Evolutionary conservation across 1,284 basidiomycete species (phyloP).

Genomic region (Pseudozyma pruni): DNA sequence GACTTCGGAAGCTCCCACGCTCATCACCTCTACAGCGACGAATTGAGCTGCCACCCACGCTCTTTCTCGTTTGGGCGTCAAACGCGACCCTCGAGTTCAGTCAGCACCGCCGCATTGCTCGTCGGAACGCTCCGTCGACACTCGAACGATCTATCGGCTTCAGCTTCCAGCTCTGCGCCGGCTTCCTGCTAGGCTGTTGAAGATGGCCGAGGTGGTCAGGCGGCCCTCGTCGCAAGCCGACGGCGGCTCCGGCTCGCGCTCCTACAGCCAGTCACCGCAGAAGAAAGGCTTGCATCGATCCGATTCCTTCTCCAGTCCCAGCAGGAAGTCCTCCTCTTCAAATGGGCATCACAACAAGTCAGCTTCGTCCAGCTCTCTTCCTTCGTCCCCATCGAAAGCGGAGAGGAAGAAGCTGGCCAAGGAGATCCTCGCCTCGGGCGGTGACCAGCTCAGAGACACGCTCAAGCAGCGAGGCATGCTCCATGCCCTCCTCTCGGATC

Average conservation of each 20-base stretch:
- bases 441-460: constrained; percentile 30
- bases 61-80: too few species aligned
- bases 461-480: constrained; percentile 62
- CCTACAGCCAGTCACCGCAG: constrained; percentile 40
- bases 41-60: too few species aligned
- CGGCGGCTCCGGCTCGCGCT: constrained; percentile 28
- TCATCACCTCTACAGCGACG: too few species aligned
- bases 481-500: constrained; percentile 47
- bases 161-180: too few species aligned
- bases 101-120: not conserved
- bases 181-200: constrained; percentile 1
- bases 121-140: not conserved
- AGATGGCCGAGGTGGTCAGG: constrained; percentile 44
- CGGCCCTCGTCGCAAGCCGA: constrained; percentile 31
- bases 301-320: constrained; percentile 24
- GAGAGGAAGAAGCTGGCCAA: constrained; percentile 32
- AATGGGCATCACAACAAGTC: constrained; percentile 23
- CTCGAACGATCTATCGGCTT: not conserved
- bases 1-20: not conserved
- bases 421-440: constrained; percentile 23
- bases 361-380: constrained; percentile 12
- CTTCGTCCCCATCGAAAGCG: constrained; percentile 29
- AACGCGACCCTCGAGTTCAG: not conserved
- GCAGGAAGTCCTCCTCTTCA: constrained; percentile 8
- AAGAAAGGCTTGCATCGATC: constrained; percentile 31